phyloP scores from a whole-genome alignment of 768 basidiomycete genomes.

The Russula dissimulans region DNA sequence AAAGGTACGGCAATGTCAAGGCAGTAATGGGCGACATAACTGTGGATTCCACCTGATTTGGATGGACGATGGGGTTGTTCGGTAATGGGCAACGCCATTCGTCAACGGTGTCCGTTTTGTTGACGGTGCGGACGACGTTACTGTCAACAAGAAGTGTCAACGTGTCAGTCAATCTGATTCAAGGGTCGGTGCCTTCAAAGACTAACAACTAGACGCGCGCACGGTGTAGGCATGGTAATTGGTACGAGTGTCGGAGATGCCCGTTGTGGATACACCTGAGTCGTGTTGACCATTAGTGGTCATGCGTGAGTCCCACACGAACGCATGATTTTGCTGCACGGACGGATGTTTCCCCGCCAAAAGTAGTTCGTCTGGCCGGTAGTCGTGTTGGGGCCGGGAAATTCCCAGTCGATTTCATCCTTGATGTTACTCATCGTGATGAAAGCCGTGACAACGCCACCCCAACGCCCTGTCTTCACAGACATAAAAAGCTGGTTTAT shows the following conservation, averaged over 20 bases:
- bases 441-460: conserved; percentile 75
- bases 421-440: conserved; percentile 76
- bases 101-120: conserved; percentile 30
- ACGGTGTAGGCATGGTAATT: conserved; percentile 76
- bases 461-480: conserved; percentile 80
- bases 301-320: too few relatives aligned
- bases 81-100: conserved; percentile 55
- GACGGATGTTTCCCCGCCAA: background rate
- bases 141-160: conserved; percentile 66
- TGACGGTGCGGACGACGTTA: conserved; percentile 57
- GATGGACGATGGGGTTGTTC: conserved; percentile 69
- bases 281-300: conserved; percentile 31
- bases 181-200: background rate
- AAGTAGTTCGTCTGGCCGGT: conserved; percentile 74
- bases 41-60: conserved; percentile 53
- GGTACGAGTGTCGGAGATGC: conserved; percentile 50
- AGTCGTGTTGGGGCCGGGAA: conserved; percentile 30
- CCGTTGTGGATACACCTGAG: conserved; percentile 41
- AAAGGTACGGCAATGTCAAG: background rate
- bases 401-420: conserved; percentile 84
- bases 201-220: conserved; percentile 22
- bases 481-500: conserved; percentile 3
- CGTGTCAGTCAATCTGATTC: conserved; percentile 63
- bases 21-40: background rate
- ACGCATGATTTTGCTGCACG: too few relatives aligned